Evolutionary conservation across 1,139 yeast species (phyloP), one percentile per base, ranked within the genome.

Genomic region (Kodamaea alishanica): DNA sequence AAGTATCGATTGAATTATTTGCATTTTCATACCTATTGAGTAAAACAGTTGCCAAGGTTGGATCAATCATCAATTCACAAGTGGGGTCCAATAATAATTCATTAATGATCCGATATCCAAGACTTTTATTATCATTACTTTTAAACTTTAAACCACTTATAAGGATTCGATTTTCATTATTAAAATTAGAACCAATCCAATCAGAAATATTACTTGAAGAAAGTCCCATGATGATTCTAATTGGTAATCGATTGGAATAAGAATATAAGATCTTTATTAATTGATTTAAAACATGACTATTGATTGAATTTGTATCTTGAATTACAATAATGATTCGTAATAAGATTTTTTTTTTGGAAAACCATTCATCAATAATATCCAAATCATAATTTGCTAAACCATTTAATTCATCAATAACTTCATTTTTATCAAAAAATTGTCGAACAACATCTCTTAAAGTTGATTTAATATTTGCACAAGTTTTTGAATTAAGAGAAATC

Each of bases 301-400:
- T 74, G 41, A 82, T 71, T 2, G 84, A 70, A 49, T 79, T 85
- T 1, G 84, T 73, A 53, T 83, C 88, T 50, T 82, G 85, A n/a
- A 84, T 52, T 6, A 81, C 59, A 4, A 79, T 57, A 9, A 77
- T 58, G 12, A 75, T 51, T 20, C 71, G 50, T 9, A 62, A 25
- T 23, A 32, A 27, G 3, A 25, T 10, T 24, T 27, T 9, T n/a
- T 36, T 43, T 9, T 42, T 47, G 7, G 42, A 33, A 38, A 59
- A 70, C 77, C 80, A 78, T 28, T 73, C 76, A 20, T 57, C 65
- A 9, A 79, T 54, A n/a, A 73, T 61, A 39, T 76, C 80, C 32
- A 78, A 60, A 49, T 79, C 83, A 49, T 77, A 78, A 39, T 70
- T 61, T 22, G 72, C 60, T 24, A 73, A 52, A 32, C 67, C 62